Base-by-base conservation (phyloP, 805 yeast genomes). In the Wickerhamiella vanderwaltii region DNA sequence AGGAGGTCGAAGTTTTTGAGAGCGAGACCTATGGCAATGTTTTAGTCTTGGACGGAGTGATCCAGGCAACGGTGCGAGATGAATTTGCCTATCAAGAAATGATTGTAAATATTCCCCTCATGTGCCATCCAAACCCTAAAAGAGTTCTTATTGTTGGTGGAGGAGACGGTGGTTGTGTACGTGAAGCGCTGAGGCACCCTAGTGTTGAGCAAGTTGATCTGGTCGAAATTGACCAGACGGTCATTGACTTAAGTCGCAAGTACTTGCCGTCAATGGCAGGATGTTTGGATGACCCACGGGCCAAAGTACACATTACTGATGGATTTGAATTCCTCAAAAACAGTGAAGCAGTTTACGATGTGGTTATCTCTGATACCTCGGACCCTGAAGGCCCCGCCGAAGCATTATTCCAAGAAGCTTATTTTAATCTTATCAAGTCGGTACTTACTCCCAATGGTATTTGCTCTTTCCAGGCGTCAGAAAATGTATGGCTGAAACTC, bases 351-450 rank as follows among this genome's bases (percentile, higher is more conserved):
- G 72, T 72, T 50, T 86, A 68, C 56, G 95, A 86, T 59, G 78
- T 87, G 24, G 82, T 86, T 45, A 84, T 86, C 46, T 82, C 94
- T 13, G 96, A 86, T 59, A 82, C 94, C 2, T 79, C 93, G 1
- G 96, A 86, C 60, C 95, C 95, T 1, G 95, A 86, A 52, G 95
- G 91, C 2, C 96, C 96, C 5, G 96, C 96, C 1, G 93, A 78
- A 53, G 81, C 81, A 15, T 81, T 86, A 51, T 86, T 86, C 65
- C 83, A 84, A 58, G 68, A 70, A 46, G 73, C 71, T 43, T 86
- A 86, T 63, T 86, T 85, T 61, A 66, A 74, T 53, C 63, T 86
- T 43, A 64, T 87, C 44, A 54, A 65, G 47, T 68, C 71, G 44
- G 81, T 91, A 4, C 68, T 86, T 43, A 71, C 71, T 34, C 66